These are phyloP conservation scores for Schizosaccharomyces octosporus DNA, from an alignment of 805 yeast genomes.

Conservation along the genomic window DNA sequence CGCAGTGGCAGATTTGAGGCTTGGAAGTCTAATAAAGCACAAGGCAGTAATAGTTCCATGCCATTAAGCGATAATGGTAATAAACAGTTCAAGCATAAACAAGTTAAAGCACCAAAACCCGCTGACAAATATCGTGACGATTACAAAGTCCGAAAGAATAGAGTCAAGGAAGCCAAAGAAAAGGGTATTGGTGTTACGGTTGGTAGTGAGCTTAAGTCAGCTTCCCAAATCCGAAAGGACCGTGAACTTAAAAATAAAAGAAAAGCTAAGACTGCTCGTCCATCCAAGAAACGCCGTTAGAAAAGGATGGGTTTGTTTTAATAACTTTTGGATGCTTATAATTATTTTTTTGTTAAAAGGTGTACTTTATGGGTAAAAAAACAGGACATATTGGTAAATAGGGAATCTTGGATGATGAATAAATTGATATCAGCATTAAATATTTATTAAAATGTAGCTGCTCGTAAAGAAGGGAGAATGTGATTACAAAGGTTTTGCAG, in stretches of 20 bases:
- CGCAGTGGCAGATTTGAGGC: slow-evolving; percentile 76
- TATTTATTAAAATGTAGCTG: too few relatives aligned
- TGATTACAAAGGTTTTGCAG: too few relatives aligned
- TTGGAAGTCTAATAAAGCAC: slow-evolving; percentile 36
- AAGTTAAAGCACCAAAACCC: slow-evolving; percentile 52
- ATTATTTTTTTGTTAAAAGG: background rate
- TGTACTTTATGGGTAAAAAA: background rate
- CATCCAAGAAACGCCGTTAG: slow-evolving; percentile 19
- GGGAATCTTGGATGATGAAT: too few relatives aligned
- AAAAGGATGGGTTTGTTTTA: background rate
- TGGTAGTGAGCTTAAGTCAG: slow-evolving; percentile 33
- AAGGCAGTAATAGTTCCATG: slow-evolving; percentile 11
- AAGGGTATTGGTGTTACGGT: slow-evolving; percentile 55
- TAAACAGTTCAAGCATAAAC: slow-evolving; percentile 41
- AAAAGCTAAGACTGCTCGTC: slow-evolving; percentile 69
- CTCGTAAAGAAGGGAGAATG: too few relatives aligned
- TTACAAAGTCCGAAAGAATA: slow-evolving; percentile 55
- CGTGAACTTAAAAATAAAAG: slow-evolving; percentile 48
- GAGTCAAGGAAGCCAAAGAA: slow-evolving; percentile 56
- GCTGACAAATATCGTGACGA: slow-evolving; percentile 87
- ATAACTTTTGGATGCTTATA: background rate
- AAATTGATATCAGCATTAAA: too few relatives aligned
- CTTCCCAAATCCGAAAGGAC: slow-evolving; percentile 55
- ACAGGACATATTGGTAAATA: background rate
- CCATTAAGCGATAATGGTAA: slow-evolving; percentile 3